Base-by-base conservation (phyloP, 805 yeast species). In the Yarrowia porcina region DNA sequence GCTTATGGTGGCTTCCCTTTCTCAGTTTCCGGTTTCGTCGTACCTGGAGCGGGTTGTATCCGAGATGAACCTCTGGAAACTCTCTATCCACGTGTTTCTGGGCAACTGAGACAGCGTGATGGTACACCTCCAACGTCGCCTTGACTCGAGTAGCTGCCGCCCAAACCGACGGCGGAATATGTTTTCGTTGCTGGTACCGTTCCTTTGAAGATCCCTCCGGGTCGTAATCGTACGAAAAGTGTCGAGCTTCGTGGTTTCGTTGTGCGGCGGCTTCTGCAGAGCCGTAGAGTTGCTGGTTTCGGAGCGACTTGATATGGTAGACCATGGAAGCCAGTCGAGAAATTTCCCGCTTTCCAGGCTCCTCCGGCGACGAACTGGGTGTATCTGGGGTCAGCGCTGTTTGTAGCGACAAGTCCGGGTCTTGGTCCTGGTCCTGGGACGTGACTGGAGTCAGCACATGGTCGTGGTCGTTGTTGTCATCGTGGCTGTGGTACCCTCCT, bases 21-120 rank as follows among this genome's bases (percentile, higher is more conserved):
- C 63, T 47, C 57, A 49, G 33, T 67, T 78, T 79, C 64, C 96
- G 78, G 73, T 90, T 87, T 63, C 97, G 76, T 27, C 90, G 83
- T n/a, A 86, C 80, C 73, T 89, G 96, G 45, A 90, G 75, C 3
- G 97, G 97, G 70, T 90, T 90, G 76, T 86, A 90, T 3, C 82
- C 80, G 2, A 87, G 89, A 63, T 36, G 57, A 10, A 60, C 32
- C 17, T 54, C 45, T 1, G 50, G 42, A 47, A 45, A 30, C 33
- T 50, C 44, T 42, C 64, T n/a, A 52, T 45, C 41, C 32, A 32
- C 44, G 39, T 30, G 47, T 28, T 62, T 47, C 60, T 69, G 71
- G 47, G 44, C 63, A 45, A 64, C 62, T 59, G 36, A 44, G n/a
- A 65, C 66, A 64, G 64, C 68, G 56, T 67, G 69, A 50, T 67